Evolutionary conservation across 1,139 yeast genomes (phyloP).

Genomic region (Yamadazyma sp.): DNA sequence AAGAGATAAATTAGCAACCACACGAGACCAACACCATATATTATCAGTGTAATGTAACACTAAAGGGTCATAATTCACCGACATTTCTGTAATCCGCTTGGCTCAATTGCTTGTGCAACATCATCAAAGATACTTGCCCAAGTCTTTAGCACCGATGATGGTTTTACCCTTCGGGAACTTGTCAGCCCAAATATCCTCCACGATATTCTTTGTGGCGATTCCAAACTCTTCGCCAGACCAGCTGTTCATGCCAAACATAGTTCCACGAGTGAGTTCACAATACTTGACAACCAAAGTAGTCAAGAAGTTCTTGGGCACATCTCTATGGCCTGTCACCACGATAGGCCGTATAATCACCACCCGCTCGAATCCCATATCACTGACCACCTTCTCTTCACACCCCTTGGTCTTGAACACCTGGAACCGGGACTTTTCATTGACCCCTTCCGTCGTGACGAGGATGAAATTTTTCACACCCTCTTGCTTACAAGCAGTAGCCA

Average conservation of each 20-base stretch:
- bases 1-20: too few species aligned
- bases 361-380: neutral
- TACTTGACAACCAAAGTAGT: neutral
- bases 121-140: too few species aligned
- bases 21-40: too few species aligned
- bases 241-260: neutral
- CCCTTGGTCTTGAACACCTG: slow-evolving; percentile 60
- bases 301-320: neutral
- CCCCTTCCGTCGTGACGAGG: slow-evolving; percentile 61
- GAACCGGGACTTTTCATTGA: slow-evolving; percentile 51
- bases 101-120: too few species aligned
- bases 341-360: neutral
- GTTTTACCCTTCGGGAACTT: slow-evolving; percentile 1
- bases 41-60: too few species aligned
- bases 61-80: too few species aligned
- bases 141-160: neutral
- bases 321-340: neutral
- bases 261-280: neutral
- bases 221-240: neutral
- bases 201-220: neutral
- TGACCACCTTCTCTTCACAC: neutral
- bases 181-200: neutral
- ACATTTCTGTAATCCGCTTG: too few species aligned
- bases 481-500: slow-evolving; percentile 67
- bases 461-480: slow-evolving; percentile 66